Percentiles rank a stretch among this genome's conserved stretches.
phyloP scores from a whole-genome alignment of 2,329 filamentous ascomycete species.

The Fusarium sp. region DNA sequence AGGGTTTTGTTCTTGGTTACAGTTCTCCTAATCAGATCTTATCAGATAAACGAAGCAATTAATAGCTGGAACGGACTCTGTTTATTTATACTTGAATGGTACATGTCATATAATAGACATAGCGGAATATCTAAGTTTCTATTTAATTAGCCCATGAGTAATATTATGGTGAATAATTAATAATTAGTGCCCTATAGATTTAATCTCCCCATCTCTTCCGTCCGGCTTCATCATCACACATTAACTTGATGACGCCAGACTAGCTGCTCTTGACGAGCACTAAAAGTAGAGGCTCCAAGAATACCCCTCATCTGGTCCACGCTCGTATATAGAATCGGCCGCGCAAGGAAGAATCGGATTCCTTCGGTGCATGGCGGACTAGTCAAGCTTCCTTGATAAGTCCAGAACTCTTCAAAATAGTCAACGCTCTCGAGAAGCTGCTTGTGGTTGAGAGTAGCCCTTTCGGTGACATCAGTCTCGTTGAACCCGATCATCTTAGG shows the following conservation, averaged over 20 bases:
- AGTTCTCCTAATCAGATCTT: no score
- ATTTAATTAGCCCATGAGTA: no score
- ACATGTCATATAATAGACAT: no score
- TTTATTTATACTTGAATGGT: no score
- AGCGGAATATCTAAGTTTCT: no score
- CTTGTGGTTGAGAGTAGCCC: conserved; percentile 10
- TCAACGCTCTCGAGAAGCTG: conserved; percentile 28
- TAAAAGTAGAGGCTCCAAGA: conserved; percentile 37
- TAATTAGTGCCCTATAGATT: no score
- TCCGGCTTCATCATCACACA: neutral
- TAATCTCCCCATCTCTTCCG: no score
- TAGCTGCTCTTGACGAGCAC: conserved; percentile 36
- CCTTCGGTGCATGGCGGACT: conserved; percentile 37
- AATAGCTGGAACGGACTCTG: no score
- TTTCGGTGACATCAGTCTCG: conserved; percentile 7
- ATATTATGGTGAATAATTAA: no score
- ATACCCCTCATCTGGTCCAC: conserved; percentile 39
- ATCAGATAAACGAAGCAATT: no score
- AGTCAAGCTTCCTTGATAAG: conserved; percentile 40
- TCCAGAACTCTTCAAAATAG: conserved; percentile 42
- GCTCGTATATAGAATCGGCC: conserved; percentile 37
- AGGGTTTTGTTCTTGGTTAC: no score
- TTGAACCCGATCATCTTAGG: conserved; percentile 35
- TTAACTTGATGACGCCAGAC: conserved; percentile 41
- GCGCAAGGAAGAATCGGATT: conserved; percentile 34